Evolutionary conservation across 179 eudicot genomes (phyloP).

Genomic region (Silene vulgaris): DNA sequence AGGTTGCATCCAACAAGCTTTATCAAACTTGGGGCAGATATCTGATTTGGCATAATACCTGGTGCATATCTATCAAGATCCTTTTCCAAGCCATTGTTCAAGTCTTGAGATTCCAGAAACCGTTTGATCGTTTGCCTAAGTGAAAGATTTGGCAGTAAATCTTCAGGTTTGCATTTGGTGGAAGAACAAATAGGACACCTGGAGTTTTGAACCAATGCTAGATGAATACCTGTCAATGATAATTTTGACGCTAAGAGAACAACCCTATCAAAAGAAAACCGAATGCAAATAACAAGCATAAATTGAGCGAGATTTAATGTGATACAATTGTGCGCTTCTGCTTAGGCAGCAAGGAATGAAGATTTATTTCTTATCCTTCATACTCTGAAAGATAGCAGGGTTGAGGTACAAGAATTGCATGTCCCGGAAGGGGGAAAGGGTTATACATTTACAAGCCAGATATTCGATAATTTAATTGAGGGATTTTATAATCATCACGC

Average conservation of each 20-base stretch:
- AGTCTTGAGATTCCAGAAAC: conserved; percentile 47
- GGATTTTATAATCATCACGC: neutral
- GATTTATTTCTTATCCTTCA: neutral
- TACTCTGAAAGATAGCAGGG: neutral
- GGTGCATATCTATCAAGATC: conserved; percentile 54
- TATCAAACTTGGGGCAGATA: neutral
- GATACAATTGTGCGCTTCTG: neutral
- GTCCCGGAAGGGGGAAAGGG: neutral
- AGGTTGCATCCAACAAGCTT: conserved; percentile 11
- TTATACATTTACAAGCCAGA: neutral
- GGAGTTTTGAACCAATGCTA: conserved; percentile 34
- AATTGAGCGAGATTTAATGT: conserved; percentile 4
- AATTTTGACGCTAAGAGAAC: conserved; percentile 3
- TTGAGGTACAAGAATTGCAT: neutral
- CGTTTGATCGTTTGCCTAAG: conserved; percentile 63
- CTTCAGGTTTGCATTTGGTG: conserved; percentile 43
- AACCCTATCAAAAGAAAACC: conserved; percentile 15
- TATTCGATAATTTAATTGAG: neutral
- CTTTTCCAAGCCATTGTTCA: conserved; percentile 35
- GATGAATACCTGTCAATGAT: conserved; percentile 45
- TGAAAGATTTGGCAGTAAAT: conserved; percentile 66
- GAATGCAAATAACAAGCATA: neutral
- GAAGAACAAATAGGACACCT: conserved; percentile 69
- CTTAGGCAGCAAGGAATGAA: neutral
- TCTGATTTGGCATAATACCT: conserved; percentile 31